Base-by-base conservation (phyloP, 1,139 yeast genomes). In the Saccharomyces hybrid region DNA sequence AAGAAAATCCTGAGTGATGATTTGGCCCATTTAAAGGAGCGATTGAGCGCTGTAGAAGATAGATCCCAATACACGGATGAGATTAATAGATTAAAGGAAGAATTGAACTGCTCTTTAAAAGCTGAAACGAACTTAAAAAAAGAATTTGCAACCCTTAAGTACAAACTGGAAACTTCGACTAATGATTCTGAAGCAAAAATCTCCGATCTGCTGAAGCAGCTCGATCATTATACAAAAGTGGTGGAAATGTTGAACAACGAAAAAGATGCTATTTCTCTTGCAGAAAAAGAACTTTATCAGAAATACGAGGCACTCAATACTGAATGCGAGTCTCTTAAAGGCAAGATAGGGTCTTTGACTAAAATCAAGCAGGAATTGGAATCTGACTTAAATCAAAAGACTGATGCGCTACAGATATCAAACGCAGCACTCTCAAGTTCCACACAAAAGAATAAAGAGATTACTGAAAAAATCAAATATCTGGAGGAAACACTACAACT, bases 61-160 rank as follows among this genome's bases (percentile, higher is more conserved):
- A 67, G 61, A 49, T 81, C 77, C 52, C 77, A 73, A 57, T 77
- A 76, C 56, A 79, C 79, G 53, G 77, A 76, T 32, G 90, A 88
- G 63, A 77, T 88, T 56, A 76, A 80, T 53, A 72, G 75, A 48
- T 71, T 88, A 57, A 81, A 81, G 56, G 75, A 76, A 34, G 88
- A 85, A 51, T 69, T 88, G 47, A 74, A 76, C 42, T 77, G 77
- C 59, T 77, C 79, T 59, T 75, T 83, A 69, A 81, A 82, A 61
- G 76, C 75, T 47, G 93, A 86, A 70, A 81, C 88, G 0, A 81
- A 79, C 34, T 69, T 86, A 53, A 81, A 83, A 55, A 85, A 84
- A 62, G 85, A 82, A 53, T 76, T 84, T 60, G 83, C 85, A 54
- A 80, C 80, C 50, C 69, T 84, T 42, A 81, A 80, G 50, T 77